These are phyloP conservation scores for Colletotrichum aenigma DNA, from an alignment of 2,329 filamentous ascomycete genomes.

Conservation along the genomic window DNA sequence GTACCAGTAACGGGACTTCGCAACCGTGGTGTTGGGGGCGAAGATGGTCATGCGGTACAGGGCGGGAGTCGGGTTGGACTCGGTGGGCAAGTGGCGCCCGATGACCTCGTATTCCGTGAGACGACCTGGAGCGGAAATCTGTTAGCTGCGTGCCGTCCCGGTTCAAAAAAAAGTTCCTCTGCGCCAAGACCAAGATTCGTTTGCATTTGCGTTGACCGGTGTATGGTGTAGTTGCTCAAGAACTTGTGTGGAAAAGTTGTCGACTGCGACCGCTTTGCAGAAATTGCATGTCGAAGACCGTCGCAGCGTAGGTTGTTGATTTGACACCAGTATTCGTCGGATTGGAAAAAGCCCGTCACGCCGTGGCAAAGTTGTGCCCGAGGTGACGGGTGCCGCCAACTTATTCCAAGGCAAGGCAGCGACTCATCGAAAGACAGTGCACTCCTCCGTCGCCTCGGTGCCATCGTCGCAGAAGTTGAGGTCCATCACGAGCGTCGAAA, in stretches of 20 bases:
- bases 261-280: not conserved
- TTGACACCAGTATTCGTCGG: not conserved
- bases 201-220: not conserved
- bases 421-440: not conserved
- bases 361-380: not conserved
- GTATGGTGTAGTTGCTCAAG: not conserved
- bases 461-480: constrained; percentile 13
- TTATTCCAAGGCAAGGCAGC: not conserved
- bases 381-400: not conserved
- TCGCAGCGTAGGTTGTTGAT: not conserved
- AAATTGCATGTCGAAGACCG: not conserved
- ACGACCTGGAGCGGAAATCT: constrained; percentile 71
- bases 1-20: constrained; percentile 99
- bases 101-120: constrained; percentile 99
- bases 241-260: not conserved
- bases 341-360: not conserved
- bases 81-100: constrained; percentile 97
- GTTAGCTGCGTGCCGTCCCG: constrained; percentile 31
- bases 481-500: not conserved
- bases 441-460: not conserved
- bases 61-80: constrained; percentile 95
- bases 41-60: constrained; percentile 99
- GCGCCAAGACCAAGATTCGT: not conserved
- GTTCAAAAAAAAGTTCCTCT: not conserved
- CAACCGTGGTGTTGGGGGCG: constrained; percentile 95